Conservation (phyloP, 139 green algal genomes). For the Coelastrella sp. region DNA sequence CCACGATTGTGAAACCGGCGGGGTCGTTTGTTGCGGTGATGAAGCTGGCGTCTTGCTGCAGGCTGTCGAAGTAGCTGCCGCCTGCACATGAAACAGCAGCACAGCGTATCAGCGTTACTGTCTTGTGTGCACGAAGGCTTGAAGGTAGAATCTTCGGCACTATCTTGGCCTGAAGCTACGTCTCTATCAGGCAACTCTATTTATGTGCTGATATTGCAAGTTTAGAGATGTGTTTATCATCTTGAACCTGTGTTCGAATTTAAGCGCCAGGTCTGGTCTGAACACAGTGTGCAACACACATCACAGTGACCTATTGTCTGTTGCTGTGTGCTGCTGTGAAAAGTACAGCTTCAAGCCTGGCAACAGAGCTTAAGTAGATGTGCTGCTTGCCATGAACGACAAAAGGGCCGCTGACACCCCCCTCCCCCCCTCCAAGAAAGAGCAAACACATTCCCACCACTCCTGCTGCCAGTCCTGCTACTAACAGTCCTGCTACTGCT, state of each 20-base stretch:
- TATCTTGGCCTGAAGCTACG: no score
- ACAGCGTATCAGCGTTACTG: no score
- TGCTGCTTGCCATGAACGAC: not conserved
- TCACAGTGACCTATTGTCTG: not conserved
- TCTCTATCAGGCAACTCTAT: no score
- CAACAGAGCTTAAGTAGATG: not conserved
- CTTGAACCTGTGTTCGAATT: no score
- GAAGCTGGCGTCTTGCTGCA: constrained; percentile 73
- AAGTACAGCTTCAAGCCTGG: not conserved
- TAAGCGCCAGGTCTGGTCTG: not conserved
- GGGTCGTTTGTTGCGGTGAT: constrained; percentile 84
- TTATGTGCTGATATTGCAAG: no score
- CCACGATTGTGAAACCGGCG: constrained; percentile 48
- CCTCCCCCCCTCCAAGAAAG: no score
- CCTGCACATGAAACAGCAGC: not conserved
- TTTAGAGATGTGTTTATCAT: no score
- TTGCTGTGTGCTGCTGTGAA: not conserved
- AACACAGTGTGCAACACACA: not conserved
- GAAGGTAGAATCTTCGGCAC: no score
- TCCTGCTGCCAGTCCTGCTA: no score
- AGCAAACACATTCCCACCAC: no score
- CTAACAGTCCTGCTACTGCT: not conserved
- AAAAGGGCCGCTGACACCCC: no score
- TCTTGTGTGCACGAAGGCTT: no score
- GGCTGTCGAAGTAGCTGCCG: constrained; percentile 68